Conservation (phyloP, 1,284 basidiomycete genomes). For the Tylopilus sp. region DNA sequence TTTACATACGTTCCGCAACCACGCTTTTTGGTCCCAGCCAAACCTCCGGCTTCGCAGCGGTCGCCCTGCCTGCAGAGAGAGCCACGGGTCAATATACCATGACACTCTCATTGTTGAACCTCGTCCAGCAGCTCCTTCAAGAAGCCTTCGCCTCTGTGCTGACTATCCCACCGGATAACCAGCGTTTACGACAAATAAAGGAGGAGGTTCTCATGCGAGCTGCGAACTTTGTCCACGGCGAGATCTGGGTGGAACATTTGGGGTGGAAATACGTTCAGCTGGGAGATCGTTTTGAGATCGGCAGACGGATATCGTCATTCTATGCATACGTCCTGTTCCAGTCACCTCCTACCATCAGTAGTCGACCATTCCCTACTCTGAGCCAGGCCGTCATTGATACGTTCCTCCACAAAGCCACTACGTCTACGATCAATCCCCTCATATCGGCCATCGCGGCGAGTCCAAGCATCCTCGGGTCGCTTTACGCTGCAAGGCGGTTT, state of each 20-base stretch:
- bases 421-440: constrained; percentile 72
- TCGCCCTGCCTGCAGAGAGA: constrained; percentile 70
- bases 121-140: constrained; percentile 71
- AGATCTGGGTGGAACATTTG: constrained; percentile 82
- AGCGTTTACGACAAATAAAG: constrained; percentile 66
- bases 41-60: constrained; percentile 52
- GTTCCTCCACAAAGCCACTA: constrained; percentile 66
- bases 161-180: constrained; percentile 50
- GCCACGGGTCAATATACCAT: constrained; percentile 74
- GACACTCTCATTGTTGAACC: constrained; percentile 72
- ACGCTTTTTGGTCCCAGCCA: constrained; percentile 67
- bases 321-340: constrained; percentile 67
- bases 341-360: constrained; percentile 49
- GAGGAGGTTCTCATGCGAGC: constrained; percentile 79
- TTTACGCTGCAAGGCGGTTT: constrained; percentile 61
- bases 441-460: constrained; percentile 65
- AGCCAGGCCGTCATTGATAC: constrained; percentile 63
- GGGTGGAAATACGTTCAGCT: constrained; percentile 79
- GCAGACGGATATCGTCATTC: constrained; percentile 59
- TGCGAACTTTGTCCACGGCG: constrained; percentile 71
- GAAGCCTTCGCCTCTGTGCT: constrained; percentile 64
- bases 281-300: constrained; percentile 79
- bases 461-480: constrained; percentile 51
- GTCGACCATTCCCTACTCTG: constrained; percentile 54
- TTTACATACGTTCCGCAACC: constrained; percentile 76